A percentile compares a stretch with the other conserved stretches of the same genome.
phyloP scores from a whole-genome alignment of 1,139 yeast genomes.

The Diutina neorugosa region DNA sequence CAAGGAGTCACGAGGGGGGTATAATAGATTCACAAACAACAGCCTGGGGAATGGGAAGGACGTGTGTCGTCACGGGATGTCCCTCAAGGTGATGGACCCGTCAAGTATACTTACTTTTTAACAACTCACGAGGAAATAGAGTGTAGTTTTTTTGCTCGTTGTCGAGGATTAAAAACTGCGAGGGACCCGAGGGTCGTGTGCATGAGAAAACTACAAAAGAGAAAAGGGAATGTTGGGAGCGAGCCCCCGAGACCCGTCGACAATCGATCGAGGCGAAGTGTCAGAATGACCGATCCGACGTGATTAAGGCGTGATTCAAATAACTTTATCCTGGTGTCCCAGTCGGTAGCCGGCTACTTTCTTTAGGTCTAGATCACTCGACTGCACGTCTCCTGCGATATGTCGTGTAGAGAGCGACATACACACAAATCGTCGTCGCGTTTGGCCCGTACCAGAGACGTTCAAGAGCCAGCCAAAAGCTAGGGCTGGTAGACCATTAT shows the following conservation, averaged over 20 bases:
- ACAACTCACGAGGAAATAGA: conserved; percentile 1
- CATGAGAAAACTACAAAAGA: background rate
- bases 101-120: conserved; percentile 1
- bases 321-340: background rate
- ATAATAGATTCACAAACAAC: background rate
- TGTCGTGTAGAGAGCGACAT: background rate
- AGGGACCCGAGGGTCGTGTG: conserved; percentile 4
- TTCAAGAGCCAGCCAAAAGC: background rate
- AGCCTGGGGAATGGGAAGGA: background rate
- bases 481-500: no score
- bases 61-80: background rate
- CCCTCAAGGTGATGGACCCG: background rate
- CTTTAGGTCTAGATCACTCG: background rate
- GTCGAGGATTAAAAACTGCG: conserved; percentile 3
- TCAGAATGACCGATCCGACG: background rate
- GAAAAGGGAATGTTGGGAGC: background rate
- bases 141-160: conserved; percentile 3
- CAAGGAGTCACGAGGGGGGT: background rate
- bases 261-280: background rate
- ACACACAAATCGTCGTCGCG: background rate
- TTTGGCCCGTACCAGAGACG: background rate
- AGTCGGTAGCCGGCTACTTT: background rate
- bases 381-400: background rate
- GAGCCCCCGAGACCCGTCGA: background rate
- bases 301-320: background rate